phyloP scores from a whole-genome alignment of 2,329 filamentous ascomycete genomes.

The Tolypocladium album region DNA sequence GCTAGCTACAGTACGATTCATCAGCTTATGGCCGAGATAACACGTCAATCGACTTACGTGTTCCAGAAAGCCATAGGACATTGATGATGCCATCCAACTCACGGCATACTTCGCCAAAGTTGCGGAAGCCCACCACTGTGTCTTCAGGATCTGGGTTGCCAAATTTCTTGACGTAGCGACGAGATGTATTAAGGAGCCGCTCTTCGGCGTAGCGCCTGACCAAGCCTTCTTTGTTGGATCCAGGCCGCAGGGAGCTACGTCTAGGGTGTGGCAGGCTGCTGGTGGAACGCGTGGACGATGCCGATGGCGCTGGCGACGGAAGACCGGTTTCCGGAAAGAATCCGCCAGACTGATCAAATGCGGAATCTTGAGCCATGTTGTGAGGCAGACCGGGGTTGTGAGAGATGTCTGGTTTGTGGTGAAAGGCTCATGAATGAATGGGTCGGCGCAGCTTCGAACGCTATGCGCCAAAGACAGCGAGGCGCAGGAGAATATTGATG shows the following conservation, averaged over 20 bases:
- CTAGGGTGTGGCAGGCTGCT: conserved; percentile 44
- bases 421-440: neutral
- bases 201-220: conserved; percentile 47
- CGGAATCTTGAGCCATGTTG: neutral
- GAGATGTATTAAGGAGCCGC: conserved; percentile 39
- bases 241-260: conserved; percentile 37
- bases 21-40: neutral
- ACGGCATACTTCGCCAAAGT: conserved; percentile 57
- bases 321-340: conserved; percentile 36
- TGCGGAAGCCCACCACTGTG: conserved; percentile 40
- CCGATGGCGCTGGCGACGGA: conserved; percentile 45
- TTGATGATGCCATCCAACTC: conserved; percentile 69
- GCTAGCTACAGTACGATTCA: conserved; percentile 40
- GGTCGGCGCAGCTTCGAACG: no score
- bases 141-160: conserved; percentile 33
- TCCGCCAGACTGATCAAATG: conserved; percentile 29
- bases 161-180: conserved; percentile 52
- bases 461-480: neutral
- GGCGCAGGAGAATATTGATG: neutral
- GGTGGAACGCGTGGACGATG: conserved; percentile 27
- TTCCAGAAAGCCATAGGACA: conserved; percentile 77
- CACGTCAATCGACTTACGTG: conserved; percentile 46
- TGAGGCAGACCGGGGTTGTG: neutral
- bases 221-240: conserved; percentile 49
- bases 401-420: neutral